phyloP scores from a whole-genome alignment of 2,329 filamentous ascomycete species.

The Trichoderma sp. region DNA sequence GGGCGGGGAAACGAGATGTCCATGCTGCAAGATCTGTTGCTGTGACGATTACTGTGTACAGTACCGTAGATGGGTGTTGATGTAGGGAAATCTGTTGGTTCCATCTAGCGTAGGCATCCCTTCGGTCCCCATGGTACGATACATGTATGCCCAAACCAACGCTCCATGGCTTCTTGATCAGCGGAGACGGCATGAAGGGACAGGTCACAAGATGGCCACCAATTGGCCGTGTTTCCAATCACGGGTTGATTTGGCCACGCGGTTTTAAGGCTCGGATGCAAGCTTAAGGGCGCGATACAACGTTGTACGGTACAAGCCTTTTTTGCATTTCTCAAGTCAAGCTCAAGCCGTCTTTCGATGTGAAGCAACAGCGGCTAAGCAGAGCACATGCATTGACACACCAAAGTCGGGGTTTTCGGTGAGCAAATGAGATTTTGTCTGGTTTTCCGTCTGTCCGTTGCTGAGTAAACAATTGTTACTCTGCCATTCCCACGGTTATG shows the following conservation, averaged over 20 bases:
- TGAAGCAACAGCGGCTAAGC: not conserved
- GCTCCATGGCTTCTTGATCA: not conserved
- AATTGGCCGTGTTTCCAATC: not conserved
- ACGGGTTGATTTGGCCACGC: constrained; percentile 6
- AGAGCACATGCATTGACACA: not conserved
- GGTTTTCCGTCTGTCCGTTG: not conserved
- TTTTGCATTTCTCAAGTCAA: not conserved
- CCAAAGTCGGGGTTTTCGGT: not conserved
- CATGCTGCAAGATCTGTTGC: constrained; percentile 12
- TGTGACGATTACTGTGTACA: constrained; percentile 7
- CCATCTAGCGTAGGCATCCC: constrained; percentile 1
- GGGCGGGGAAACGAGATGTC: constrained; percentile 12
- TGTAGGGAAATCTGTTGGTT: constrained; percentile 3
- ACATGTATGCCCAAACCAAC: not conserved
- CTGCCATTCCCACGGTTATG: not conserved
- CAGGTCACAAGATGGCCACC: constrained; percentile 4
- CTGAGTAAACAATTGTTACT: not conserved
- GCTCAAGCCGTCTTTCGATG: not conserved
- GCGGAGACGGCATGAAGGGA: not conserved
- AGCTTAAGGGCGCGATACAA: constrained; percentile 18
- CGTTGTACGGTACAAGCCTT: constrained; percentile 1
- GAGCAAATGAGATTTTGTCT: not conserved
- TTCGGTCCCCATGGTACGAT: not conserved
- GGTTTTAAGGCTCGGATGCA: constrained; percentile 13
- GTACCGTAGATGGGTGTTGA: not conserved